phyloP scores from a whole-genome alignment of 768 basidiomycete genomes.

The Suillus alpinus region DNA sequence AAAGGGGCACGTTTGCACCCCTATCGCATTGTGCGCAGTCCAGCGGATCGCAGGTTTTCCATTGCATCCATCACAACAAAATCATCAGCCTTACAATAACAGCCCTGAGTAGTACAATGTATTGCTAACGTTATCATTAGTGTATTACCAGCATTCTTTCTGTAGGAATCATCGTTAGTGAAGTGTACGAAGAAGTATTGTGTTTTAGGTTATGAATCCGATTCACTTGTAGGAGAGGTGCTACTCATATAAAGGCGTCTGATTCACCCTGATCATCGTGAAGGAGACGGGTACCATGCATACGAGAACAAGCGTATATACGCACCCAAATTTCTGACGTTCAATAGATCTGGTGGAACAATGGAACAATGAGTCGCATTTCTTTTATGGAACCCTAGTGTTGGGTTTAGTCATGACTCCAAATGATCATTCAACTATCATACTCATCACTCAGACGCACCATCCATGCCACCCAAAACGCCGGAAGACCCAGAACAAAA shows the following conservation, averaged over 20 bases:
- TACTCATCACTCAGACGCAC: neutral
- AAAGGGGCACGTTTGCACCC: constrained; percentile 54
- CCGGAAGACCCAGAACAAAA: constrained; percentile 56
- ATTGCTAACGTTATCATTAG: constrained; percentile 11
- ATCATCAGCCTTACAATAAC: neutral
- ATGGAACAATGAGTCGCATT: no score
- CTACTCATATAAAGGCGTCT: neutral
- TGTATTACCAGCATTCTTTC: constrained; percentile 14
- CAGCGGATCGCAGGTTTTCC: constrained; percentile 11
- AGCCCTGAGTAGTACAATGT: constrained; percentile 10
- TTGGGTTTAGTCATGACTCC: no score
- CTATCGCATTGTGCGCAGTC: constrained; percentile 43
- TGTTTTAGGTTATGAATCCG: neutral
- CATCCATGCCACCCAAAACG: constrained; percentile 22
- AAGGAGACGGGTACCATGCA: neutral
- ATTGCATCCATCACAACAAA: neutral
- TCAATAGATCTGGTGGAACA: no score
- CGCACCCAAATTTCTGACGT: neutral
- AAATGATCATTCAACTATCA: no score
- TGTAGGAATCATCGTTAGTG: neutral
- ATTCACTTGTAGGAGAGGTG: neutral
- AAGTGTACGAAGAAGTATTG: constrained; percentile 1
- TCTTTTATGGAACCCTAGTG: no score
- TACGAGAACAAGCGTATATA: neutral
- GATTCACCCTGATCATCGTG: neutral